Evolutionary conservation across 2,329 filamentous ascomycete species (phyloP), one percentile per base, ranked within the genome.

Genomic region (Apiospora malaysiana): DNA sequence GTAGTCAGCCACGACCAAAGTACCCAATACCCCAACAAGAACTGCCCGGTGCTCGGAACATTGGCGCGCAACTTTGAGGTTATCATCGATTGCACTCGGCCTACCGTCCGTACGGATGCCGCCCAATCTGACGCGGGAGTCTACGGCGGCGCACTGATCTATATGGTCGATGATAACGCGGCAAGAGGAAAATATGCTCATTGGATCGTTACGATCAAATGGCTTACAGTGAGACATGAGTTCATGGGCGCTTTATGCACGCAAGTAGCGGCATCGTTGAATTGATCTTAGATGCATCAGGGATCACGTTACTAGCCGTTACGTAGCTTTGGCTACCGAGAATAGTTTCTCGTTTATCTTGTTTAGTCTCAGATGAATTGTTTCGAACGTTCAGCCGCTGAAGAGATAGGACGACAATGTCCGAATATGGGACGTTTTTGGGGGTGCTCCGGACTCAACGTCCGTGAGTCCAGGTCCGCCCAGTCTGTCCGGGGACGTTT

Each of bases 11-110:
- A 40, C 66, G 32, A 18, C 16, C 66, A 16, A 68, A 46, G 66
- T 68, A 68, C 43, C 66, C 43, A 37, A 37, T 68, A 68, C 66
- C 66, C 66, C 66, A 68, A 68, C 66, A 68, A 63, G 56, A 63
- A 63, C 32, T 37, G 27, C 32, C 56, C 56, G 56, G 56, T 40
- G 32, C 56, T 63, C 56, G 56, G 56, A 63, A 40, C 56, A 63
- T 63, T n/a, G 51, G 56, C 56, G 32, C 21, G 27, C 56, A 63
- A 63, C 32, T 40, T 40, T 63, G 56, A 63, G 56, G 56, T 63
- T 40, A 32, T 63, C 56, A 18, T 63, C 56, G 56, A 63, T 4
- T 40, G 32, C 56, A 63, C 32, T 63, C 56, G 56, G 56, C 32
- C 42, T 45, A 45, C 42, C 12, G 42, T 45, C 42, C 42, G 32